These are phyloP conservation scores for Paspalum vaginatum DNA, from an alignment of 176 grass and related monocot genomes.

Conservation along the genomic window DNA sequence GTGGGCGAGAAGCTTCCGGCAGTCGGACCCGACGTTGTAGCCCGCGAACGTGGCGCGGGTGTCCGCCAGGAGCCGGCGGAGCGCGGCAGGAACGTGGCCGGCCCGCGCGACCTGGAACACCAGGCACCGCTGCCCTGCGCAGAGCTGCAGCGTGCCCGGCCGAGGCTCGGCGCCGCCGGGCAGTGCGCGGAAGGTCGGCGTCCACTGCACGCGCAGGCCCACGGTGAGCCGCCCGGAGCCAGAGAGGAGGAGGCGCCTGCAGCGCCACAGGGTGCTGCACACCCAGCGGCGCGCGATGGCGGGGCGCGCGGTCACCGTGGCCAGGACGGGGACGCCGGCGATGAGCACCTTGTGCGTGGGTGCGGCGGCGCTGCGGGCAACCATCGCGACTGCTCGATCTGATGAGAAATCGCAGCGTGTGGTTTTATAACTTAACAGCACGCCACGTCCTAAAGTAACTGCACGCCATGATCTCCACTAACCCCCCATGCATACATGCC, in stretches of 20 bases:
- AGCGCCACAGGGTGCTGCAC: too few relatives aligned
- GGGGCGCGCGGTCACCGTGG: constrained; percentile 8
- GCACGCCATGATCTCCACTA: too few relatives aligned
- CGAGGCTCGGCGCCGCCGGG: background rate
- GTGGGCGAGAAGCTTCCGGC: constrained; percentile 18
- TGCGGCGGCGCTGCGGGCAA: background rate
- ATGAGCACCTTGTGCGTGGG: background rate
- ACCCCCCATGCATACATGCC: too few relatives aligned
- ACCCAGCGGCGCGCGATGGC: background rate
- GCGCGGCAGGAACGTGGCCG: background rate
- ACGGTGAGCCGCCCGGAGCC: background rate
- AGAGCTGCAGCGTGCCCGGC: background rate
- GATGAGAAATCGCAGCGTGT: too few relatives aligned
- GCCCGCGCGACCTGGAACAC: background rate
- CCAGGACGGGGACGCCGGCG: background rate
- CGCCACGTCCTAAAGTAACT: too few relatives aligned
- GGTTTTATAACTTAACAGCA: too few relatives aligned
- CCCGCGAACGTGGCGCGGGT: constrained; percentile 13
- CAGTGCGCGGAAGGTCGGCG: background rate
- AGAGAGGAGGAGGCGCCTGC: background rate
- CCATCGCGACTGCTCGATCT: too few relatives aligned
- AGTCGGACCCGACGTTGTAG: constrained; percentile 6
- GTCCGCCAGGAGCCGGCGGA: constrained; percentile 1
- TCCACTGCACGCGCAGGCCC: background rate
- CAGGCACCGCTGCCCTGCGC: background rate